Percentiles rank a stretch among this genome's conserved stretches.
These are phyloP conservation scores for Davidsoniella australis DNA, from an alignment of 2,329 filamentous ascomycete genomes.

Conservation along the genomic window DNA sequence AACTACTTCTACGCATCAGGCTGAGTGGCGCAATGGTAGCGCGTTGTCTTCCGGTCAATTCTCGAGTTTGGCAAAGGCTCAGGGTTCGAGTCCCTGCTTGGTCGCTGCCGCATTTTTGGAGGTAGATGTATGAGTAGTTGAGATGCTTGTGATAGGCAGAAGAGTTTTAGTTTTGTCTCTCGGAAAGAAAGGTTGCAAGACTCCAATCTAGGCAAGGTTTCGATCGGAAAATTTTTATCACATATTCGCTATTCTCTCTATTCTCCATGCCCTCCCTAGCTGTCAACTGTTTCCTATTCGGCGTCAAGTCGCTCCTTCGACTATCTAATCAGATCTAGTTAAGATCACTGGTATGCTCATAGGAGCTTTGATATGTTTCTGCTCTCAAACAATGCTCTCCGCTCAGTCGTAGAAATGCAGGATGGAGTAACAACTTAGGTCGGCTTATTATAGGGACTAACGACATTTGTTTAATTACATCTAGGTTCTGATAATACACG, in stretches of 20 bases:
- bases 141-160: background rate
- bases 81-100: slow-evolving; percentile 13
- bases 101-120: background rate
- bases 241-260: background rate
- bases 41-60: slow-evolving; percentile 12
- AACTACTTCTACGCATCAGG: background rate
- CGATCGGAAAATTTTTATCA: too few relatives aligned
- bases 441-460: too few relatives aligned
- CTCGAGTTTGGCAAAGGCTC: slow-evolving; percentile 13
- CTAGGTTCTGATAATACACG: too few relatives aligned
- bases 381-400: too few relatives aligned
- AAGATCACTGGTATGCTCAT: background rate
- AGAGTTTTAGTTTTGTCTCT: too few relatives aligned
- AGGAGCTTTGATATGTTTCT: too few relatives aligned
- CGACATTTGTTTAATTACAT: too few relatives aligned
- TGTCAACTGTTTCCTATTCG: background rate
- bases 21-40: slow-evolving; percentile 13
- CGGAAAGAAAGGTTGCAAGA: too few relatives aligned
- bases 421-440: too few relatives aligned
- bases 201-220: too few relatives aligned
- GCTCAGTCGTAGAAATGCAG: too few relatives aligned
- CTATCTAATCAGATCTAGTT: background rate
- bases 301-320: background rate
- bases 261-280: background rate
- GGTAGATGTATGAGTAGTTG: too few relatives aligned